Evolutionary conservation across 345 rosid genomes (phyloP), one percentile per base, ranked within the genome.

Genomic region (Adansonia digitata): DNA sequence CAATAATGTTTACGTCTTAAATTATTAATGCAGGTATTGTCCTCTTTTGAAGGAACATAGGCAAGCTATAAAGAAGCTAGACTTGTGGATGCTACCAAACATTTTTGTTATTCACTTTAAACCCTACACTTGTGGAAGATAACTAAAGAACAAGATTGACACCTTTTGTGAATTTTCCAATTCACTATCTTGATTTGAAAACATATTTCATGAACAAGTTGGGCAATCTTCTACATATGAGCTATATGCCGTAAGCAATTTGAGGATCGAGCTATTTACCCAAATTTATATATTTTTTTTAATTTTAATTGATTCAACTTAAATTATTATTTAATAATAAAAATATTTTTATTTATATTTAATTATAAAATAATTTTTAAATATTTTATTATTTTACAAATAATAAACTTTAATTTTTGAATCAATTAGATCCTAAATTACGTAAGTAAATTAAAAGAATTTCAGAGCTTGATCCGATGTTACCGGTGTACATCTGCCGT

Each of bases 41-140:
- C 97, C 97, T 73, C 39, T 82, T 39, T 94, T 97, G 84, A 91
- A 69, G 42, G 39, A 91, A 80, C 92, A 92, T 65, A 92, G 94
- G 52, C 95, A 88, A 82, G 97, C 97, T 62, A 87, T 89, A 34
- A 94, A 94, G 89, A 92, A 92, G 85, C 89, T 94, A n/a, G 97
- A 92, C 79, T 74, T 94, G 79, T 94, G 98, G 97, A 91, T 81
- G 79, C 75, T 94, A 84, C 98, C 98, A 3, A 95, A 94, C 52
- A 84, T 94, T 79, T 88, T 94, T 72, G 97, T 94, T 73, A 82
- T 94, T 75, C 97, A 92, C 82, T 79, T 94, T 76, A 94, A 94
- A 83, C 86, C 97, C 66, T 94, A 92, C 87, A 87, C 97, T 8
- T 91, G 85, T 73, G 89, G 86, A 86, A 88, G 94, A 88, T 88